Evolutionary conservation across 495 filamentous ascomycete species (phyloP), one percentile per base, ranked within the genome.

Genomic region (Xylaria flabelliformis): DNA sequence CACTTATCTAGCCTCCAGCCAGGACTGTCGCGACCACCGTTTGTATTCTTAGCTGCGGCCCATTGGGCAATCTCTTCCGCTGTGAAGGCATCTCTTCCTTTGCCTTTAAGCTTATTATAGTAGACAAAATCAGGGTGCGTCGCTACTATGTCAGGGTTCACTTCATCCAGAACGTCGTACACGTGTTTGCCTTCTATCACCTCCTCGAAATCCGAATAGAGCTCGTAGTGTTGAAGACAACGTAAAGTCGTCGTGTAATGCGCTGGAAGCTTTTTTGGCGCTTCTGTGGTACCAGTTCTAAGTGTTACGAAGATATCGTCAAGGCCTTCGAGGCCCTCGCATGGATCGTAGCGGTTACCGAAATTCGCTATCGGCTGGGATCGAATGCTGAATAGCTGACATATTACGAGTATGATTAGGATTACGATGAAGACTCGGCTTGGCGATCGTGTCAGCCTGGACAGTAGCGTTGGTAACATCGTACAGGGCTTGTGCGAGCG

Each of bases 1-100:
- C 87, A 91, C 75, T 90, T 90, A 77, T 91, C 89, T 5, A 90
- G 82, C 64, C 80, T 84, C 89, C 89, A 91, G 9, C 76, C 76
- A 34, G 76, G 79, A 59, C 73, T 76, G 69, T 79, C 75, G 39
- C 77, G 74, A 12, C 77, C 77, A 10, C 71, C 64, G 10, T 74
- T 76, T 17, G 76, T 77, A 34, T 80, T 80, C 65, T 76, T 78
- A 15, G 76, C 76, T 19, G 73, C 55, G 5, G 73, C 63, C 78
- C 76, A 80, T 73, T 74, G 55, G 2, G 73, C 64, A 36, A 80
- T 39, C 48, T 78, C 78, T 39, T 77, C 70, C 24, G 67, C 42
- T 0, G 74, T 64, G 42, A 78, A 80, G 19, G 76, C 76, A 24
- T 75, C 67, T 69, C 77, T 73, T 17, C 77, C 77, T 53, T 74